These are phyloP conservation scores for Flaveria sonorensis DNA, from an alignment of 129 eudicot genomes.

Conservation along the genomic window DNA sequence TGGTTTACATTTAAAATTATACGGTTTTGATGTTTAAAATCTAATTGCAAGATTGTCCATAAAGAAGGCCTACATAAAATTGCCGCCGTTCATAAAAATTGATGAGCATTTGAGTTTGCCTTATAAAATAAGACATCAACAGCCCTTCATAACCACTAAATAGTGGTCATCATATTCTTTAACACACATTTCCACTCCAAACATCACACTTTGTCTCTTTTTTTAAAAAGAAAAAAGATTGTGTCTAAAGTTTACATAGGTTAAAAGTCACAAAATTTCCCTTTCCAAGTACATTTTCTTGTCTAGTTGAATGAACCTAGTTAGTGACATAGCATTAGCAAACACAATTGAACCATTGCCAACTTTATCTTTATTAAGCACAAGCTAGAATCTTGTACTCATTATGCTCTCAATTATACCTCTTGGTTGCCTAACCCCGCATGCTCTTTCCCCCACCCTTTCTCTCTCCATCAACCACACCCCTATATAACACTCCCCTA, in stretches of 20 bases:
- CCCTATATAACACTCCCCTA: slow-evolving; percentile 45
- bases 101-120: too few relatives aligned
- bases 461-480: slow-evolving; percentile 49
- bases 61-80: too few relatives aligned
- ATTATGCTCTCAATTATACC: slow-evolving; percentile 77
- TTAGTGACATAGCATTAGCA: slow-evolving; percentile 32
- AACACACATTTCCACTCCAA: slow-evolving; percentile 9
- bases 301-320: slow-evolving; percentile 38
- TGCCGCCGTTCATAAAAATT: too few relatives aligned
- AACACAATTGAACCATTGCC: slow-evolving; percentile 32
- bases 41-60: too few relatives aligned
- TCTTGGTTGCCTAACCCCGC: slow-evolving; percentile 87
- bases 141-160: background rate
- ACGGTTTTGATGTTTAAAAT: too few relatives aligned
- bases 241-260: slow-evolving; percentile 1
- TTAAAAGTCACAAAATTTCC: slow-evolving; percentile 17
- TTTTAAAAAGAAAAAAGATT: background rate
- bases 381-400: slow-evolving; percentile 57
- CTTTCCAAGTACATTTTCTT: slow-evolving; percentile 26
- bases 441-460: slow-evolving; percentile 47
- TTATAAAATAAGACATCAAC: background rate
- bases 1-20: too few relatives aligned
- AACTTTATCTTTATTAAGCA: slow-evolving; percentile 37
- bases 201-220: slow-evolving; percentile 9
- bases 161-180: slow-evolving; percentile 5